Conservation (phyloP, 495 filamentous ascomycete species). For the Trichoderma reesei region DNA sequence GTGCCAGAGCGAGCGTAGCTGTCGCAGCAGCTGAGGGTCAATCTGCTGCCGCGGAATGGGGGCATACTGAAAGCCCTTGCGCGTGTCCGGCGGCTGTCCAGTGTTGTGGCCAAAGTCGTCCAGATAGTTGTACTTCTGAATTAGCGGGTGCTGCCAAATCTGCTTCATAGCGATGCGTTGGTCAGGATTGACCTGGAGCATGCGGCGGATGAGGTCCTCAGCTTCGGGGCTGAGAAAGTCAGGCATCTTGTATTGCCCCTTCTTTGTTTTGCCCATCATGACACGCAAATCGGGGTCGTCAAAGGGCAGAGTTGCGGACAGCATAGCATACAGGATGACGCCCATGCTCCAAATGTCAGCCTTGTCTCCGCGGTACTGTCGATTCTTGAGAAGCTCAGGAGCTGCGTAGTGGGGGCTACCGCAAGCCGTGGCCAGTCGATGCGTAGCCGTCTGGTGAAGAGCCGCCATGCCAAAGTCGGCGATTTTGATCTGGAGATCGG, state of each 20-base stretch:
- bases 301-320: constrained; percentile 75
- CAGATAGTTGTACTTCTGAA: constrained; percentile 69
- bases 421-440: constrained; percentile 76
- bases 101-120: constrained; percentile 37
- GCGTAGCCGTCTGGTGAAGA: constrained; percentile 62
- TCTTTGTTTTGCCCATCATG: constrained; percentile 57
- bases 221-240: constrained; percentile 56
- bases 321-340: constrained; percentile 75
- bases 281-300: constrained; percentile 50
- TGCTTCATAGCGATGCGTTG: constrained; percentile 63
- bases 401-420: constrained; percentile 95
- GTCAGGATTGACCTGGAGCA: constrained; percentile 64
- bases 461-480: constrained; percentile 98
- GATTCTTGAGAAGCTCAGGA: constrained; percentile 70
- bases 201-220: constrained; percentile 64
- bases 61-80: constrained; percentile 21
- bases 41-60: constrained; percentile 45
- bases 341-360: constrained; percentile 95
- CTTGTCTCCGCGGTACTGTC: constrained; percentile 67
- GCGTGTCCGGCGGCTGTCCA: constrained; percentile 14
- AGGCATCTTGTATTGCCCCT: constrained; percentile 65
- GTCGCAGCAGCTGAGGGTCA: constrained; percentile 68
- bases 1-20: constrained; percentile 84
- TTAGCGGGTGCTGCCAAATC: constrained; percentile 76
- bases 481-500: constrained; percentile 66